phyloP scores from a whole-genome alignment of 2,329 filamentous ascomycete species.

The Pseudogymnoascus sp. region DNA sequence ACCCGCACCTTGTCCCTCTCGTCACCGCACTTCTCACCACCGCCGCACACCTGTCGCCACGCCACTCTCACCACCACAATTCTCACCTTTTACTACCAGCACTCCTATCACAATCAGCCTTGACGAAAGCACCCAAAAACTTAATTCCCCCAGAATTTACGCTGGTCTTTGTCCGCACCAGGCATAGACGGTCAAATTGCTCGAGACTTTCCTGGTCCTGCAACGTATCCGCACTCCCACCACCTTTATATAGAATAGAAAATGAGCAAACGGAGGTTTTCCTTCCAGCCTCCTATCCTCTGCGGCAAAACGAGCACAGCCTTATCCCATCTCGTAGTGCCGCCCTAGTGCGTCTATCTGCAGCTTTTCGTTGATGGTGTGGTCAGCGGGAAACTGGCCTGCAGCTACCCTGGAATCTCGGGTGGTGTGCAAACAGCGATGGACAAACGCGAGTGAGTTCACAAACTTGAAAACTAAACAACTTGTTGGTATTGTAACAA shows the following conservation, averaged over 20 bases:
- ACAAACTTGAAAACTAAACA: too few species aligned
- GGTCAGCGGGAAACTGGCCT: too few species aligned
- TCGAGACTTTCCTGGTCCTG: neutral
- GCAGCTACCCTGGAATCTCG: too few species aligned
- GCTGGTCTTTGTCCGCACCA: neutral
- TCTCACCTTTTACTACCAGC: neutral
- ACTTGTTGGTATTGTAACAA: too few species aligned
- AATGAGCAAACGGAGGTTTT: neutral
- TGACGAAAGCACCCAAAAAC: neutral
- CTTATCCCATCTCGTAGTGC: too few species aligned
- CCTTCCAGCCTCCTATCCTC: too few species aligned
- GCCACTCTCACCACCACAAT: neutral
- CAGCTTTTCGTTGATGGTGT: too few species aligned
- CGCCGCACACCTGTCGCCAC: neutral
- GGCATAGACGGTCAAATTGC: neutral
- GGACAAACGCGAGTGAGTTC: too few species aligned
- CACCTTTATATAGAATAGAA: neutral
- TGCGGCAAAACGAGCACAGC: too few species aligned
- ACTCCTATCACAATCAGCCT: neutral
- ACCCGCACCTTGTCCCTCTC: neutral
- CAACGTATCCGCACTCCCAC: neutral
- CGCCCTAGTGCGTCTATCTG: too few species aligned
- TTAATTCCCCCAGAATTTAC: neutral
- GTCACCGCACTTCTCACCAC: neutral
- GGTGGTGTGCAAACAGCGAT: too few species aligned